Evolutionary conservation across 306 rosid species (phyloP), one percentile per base, ranked within the genome.

Genomic region (Corylus avellana): DNA sequence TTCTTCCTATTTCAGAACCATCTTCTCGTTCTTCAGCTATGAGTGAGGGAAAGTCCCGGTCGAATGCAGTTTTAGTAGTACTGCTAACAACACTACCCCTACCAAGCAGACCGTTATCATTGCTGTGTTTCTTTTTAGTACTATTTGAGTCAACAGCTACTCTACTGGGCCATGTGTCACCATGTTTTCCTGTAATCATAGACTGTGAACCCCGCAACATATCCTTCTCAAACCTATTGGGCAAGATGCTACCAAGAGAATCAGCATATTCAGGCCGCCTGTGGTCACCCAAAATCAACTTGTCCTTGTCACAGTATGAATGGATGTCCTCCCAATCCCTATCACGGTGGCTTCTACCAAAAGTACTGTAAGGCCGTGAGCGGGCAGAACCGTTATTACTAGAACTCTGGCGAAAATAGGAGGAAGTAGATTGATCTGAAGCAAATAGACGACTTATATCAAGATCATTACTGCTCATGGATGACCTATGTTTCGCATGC

Each of bases 31-130:
- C 73, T 67, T 78, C 86, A 67, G 46, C 73, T 18, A 75, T 66
- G 75, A 74, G 82, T 39, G 50, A 66, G 9, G 79, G 79, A 74
- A 77, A 82, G 62, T 82, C 79, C 76, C 47, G 56, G 35, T 82
- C 75, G 22, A 78, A 62, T 70, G 55, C 14, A 48, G 42, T 56
- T 56, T 78, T 68, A 73, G n/a, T 20, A 59, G 42, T 37, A 66
- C 47, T 58, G 51, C 59, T 79, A 27, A 51, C 72, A 73, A 14
- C 69, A 35, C 70, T 64, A 47, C 74, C 62, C 14, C 18, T 51
- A 68, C 70, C 42, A 78, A 50, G 59, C 56, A 51, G 70, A 25
- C n/a, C 71, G 70, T 75, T 35, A 56, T 35, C 18, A 44, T 70
- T 70, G 2, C 9, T 39, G 29, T 17, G 47, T 63, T 20, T 68